Evolutionary conservation across 768 basidiomycete genomes (phyloP).

Genomic region (Lyophyllum atratum): DNA sequence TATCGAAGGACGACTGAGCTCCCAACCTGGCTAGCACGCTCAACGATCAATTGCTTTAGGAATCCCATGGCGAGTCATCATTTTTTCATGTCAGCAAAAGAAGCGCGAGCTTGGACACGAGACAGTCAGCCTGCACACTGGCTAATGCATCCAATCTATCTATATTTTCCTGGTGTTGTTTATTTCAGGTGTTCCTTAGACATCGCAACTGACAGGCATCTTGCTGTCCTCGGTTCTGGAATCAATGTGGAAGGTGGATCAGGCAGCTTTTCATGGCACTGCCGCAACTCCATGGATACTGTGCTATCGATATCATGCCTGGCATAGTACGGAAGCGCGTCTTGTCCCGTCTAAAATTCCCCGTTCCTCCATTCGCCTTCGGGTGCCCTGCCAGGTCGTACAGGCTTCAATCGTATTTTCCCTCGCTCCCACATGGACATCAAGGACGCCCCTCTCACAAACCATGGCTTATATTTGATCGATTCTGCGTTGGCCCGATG

Average conservation of each 20-base stretch:
- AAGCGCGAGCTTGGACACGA: neutral
- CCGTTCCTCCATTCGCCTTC: neutral
- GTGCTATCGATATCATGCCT: neutral
- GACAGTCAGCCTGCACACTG: neutral
- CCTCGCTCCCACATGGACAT: neutral
- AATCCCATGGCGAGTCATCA: neutral
- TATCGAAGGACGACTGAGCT: neutral
- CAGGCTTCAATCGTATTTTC: neutral
- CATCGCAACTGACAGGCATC: neutral
- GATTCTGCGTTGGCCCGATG: neutral
- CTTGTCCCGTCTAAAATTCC: neutral
- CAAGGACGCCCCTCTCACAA: no score
- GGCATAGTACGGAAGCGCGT: neutral
- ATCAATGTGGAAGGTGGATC: neutral
- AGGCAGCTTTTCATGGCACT: neutral
- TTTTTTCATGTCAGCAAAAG: neutral
- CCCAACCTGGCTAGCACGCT: neutral
- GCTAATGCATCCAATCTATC: neutral
- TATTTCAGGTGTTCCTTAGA: neutral
- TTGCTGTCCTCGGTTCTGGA: neutral
- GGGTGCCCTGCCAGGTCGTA: neutral
- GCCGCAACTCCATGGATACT: neutral
- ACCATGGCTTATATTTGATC: no score
- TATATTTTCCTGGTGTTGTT: neutral
- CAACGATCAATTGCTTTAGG: neutral